Evolutionary conservation across 1,139 yeast genomes (phyloP), one percentile per base, ranked within the genome.

Genomic region (Hansenula sp.): DNA sequence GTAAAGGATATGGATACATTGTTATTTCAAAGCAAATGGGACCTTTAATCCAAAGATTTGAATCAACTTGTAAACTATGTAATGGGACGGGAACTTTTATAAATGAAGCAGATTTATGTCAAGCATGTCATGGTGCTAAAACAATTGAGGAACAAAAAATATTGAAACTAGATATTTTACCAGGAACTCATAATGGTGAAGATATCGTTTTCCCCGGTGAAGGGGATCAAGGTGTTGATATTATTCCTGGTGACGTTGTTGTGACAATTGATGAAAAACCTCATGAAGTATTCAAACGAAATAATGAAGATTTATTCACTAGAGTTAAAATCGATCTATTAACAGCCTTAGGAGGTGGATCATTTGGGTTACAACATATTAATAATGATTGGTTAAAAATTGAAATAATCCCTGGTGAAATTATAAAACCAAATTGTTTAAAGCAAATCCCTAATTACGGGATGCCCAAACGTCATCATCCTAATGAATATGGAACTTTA

Each of bases 161-260:
- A 9, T 64, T 83, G 36, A 71, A 72, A 44, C 72, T 82, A 7
- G 63, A 65, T 19, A 68, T 80, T 2, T 67, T 71, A 24, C 79
- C 81, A 4, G 89, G 89, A 1, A 66, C 77, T 32, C 60, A 61
- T 38, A 60, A 73, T 41, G 81, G 81, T 0, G 79, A 78, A 48
- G 65, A 68, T 42, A 71, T 81, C 19, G 63, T 78, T 1, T 60
- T 81, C 17, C 68, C 71, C 19, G 77, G 81, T 3, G 83, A 77
- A 51, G 86, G 82, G 0, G 90, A 84, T 53, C 85, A 82, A 57
- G 84, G 82, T 0, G 63, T 74, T 31, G 71, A 73, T 49, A 65
- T 79, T 2, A 63, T 74, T 1, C 86, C 90, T 0, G 91, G 91
- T 3, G 87, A 84, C 58, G 82, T 84, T 9, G 64, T 82, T 2